These are phyloP conservation scores for Apiospora marii DNA, from an alignment of 2,329 filamentous ascomycete species.

Conservation along the genomic window DNA sequence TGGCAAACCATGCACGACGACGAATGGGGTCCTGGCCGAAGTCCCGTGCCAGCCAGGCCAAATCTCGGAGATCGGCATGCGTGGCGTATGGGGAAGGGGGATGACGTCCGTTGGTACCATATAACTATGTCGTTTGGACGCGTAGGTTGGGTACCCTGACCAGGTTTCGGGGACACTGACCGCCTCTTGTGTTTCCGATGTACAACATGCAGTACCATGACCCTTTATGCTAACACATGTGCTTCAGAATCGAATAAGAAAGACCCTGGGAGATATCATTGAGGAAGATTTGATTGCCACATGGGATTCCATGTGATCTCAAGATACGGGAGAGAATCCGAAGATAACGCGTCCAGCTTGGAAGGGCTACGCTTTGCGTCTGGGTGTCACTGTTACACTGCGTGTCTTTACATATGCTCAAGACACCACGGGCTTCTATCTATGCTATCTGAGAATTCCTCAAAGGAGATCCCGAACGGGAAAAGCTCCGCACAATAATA, in stretches of 20 bases:
- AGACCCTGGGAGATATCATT: not conserved
- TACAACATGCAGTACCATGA: not conserved
- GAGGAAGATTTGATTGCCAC: not conserved
- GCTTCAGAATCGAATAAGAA: conserved; percentile 15
- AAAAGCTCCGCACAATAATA: not conserved
- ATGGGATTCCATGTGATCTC: not conserved
- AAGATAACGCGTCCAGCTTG: not conserved
- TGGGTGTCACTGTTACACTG: not conserved
- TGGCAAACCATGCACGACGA: not conserved
- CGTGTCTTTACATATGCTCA: not conserved
- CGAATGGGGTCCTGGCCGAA: not conserved
- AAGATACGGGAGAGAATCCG: not conserved
- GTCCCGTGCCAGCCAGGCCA: not conserved
- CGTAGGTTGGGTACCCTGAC: not conserved
- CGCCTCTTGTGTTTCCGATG: conserved; percentile 3
- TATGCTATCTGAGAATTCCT: not conserved
- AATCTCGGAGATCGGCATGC: not conserved
- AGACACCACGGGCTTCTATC: not conserved
- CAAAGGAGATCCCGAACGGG: not conserved
- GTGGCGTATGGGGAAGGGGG: not conserved
- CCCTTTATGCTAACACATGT: conserved; percentile 11
- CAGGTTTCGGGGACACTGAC: not conserved
- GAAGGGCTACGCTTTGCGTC: not conserved
- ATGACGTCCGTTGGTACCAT: not conserved
- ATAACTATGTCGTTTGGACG: not conserved